Evolutionary conservation across 345 rosid species (phyloP).

Genomic region (Eucalyptus polybractea): DNA sequence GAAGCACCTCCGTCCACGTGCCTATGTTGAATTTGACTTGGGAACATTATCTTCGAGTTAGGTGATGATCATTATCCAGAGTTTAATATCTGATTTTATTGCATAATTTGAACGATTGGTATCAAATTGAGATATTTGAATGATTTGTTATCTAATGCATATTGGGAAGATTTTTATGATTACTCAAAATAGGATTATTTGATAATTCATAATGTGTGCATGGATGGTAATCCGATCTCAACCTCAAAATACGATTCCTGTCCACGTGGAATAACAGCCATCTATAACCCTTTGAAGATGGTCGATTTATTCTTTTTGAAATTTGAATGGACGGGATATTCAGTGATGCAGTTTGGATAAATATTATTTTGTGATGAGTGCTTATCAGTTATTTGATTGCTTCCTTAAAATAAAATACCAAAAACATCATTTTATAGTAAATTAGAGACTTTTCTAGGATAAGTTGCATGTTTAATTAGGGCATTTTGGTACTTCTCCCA

Average conservation of each 20-base stretch:
- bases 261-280: accelerated
- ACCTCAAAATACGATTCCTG: accelerated
- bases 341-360: too few species aligned
- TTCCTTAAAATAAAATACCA: not conserved
- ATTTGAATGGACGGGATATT: not conserved
- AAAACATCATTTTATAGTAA: not conserved
- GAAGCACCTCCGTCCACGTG: not conserved
- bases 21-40: not conserved
- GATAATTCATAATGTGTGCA: not conserved
- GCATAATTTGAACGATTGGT: not conserved
- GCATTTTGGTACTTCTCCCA: not conserved
- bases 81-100: not conserved
- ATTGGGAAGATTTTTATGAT: not conserved
- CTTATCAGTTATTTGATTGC: not conserved
- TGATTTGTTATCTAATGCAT: not conserved
- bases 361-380: not conserved
- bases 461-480: not conserved
- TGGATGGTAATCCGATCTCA: not conserved
- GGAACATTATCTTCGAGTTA: not conserved
- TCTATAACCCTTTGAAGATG: not conserved
- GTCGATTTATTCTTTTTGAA: too few species aligned
- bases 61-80: not conserved
- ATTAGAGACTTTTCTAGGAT: not conserved
- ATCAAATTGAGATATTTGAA: not conserved
- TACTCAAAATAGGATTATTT: not conserved